These are phyloP conservation scores for Rubia balearica DNA, from an alignment of 305 asterid species.

Conservation along the genomic window DNA sequence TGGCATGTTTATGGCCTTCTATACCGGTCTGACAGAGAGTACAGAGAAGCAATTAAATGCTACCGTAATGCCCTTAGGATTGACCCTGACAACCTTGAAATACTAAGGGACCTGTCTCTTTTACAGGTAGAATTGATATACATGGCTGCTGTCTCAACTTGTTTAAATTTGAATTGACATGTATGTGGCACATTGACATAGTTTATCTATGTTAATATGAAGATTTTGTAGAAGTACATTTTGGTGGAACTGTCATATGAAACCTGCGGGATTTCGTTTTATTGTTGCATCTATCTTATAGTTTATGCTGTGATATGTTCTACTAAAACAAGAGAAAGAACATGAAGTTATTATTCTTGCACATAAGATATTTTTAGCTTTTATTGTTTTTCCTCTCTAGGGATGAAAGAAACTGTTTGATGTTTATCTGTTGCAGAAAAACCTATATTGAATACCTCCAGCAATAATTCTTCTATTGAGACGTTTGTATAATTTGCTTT, in stretches of 20 bases:
- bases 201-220: not conserved
- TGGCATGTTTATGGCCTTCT: constrained; percentile 99
- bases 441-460: too few species aligned
- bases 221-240: not conserved
- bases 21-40: constrained; percentile 96
- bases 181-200: constrained; percentile 1
- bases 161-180: not conserved
- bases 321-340: not conserved
- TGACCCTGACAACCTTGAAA: constrained; percentile 97
- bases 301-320: not conserved
- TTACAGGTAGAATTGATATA: constrained; percentile 55
- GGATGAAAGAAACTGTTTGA: too few species aligned
- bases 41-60: constrained; percentile 95
- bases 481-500: too few species aligned
- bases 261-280: not conserved
- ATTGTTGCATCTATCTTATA: not conserved
- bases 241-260: not conserved
- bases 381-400: not conserved
- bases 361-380: not conserved
- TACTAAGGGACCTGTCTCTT: constrained; percentile 91
- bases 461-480: too few species aligned
- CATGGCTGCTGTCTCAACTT: constrained; percentile 4
- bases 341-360: not conserved
- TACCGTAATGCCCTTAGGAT: constrained; percentile 93
- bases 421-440: too few species aligned